These are phyloP conservation scores for Fusarium duplospermum DNA, from an alignment of 2,329 filamentous ascomycete genomes.

Conservation along the genomic window DNA sequence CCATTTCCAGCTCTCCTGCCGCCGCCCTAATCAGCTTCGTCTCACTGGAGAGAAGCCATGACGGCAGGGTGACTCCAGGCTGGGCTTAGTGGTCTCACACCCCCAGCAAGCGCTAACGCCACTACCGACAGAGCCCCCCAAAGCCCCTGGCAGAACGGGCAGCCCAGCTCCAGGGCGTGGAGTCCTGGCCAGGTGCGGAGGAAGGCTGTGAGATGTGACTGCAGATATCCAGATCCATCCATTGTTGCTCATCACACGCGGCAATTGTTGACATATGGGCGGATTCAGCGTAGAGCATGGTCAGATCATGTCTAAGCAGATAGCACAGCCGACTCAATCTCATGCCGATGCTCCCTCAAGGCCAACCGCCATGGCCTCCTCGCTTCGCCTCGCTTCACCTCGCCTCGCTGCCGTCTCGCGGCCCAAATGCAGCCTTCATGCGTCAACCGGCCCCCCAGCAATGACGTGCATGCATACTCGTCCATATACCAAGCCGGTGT, in stretches of 20 bases:
- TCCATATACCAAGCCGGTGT: constrained; percentile 4
- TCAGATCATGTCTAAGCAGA: neutral
- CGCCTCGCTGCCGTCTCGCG: constrained; percentile 10
- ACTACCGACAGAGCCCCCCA: constrained; percentile 21
- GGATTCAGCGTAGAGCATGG: neutral
- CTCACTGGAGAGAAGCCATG: neutral
- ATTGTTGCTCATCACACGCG: neutral
- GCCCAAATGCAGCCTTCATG: constrained; percentile 26
- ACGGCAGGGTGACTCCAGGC: constrained; percentile 21
- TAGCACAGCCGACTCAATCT: neutral
- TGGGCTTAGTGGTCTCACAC: constrained; percentile 17
- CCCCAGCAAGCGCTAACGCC: constrained; percentile 23
- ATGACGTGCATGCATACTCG: constrained; percentile 33
- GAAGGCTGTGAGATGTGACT: neutral
- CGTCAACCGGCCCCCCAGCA: constrained; percentile 9
- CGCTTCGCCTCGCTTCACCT: constrained; percentile 1
- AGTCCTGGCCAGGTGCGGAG: neutral
- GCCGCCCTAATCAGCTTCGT: neutral
- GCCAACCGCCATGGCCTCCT: neutral
- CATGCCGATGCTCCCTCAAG: neutral
- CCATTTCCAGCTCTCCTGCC: neutral
- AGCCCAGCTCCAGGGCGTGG: neutral
- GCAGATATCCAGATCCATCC: neutral
- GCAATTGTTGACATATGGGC: neutral
- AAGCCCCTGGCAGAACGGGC: constrained; percentile 16